Percentiles rank a stretch among this genome's conserved stretches.
These are phyloP conservation scores for Neurospora sp. DNA, from an alignment of 495 filamentous ascomycete genomes.

Conservation along the genomic window DNA sequence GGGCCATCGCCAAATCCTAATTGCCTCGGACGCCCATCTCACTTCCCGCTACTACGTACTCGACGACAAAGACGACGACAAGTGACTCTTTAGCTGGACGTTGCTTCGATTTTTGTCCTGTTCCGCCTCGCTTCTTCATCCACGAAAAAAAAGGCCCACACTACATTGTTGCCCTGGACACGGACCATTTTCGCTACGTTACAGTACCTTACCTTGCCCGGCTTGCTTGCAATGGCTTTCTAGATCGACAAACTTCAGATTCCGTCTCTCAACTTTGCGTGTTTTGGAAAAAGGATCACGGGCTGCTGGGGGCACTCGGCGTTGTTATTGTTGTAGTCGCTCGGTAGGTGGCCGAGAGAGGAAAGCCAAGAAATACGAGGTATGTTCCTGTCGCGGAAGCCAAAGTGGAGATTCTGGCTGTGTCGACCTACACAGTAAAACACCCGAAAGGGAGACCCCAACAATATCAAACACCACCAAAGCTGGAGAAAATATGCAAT, in stretches of 20 bases:
- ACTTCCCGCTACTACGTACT: background rate
- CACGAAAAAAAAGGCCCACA: background rate
- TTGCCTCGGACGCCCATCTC: background rate
- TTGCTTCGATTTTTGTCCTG: background rate
- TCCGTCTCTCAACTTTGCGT: background rate
- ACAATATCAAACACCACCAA: background rate
- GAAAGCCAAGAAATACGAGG: background rate
- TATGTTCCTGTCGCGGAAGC: background rate
- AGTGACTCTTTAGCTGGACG: conserved; percentile 7
- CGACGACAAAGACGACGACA: background rate
- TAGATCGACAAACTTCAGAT: background rate
- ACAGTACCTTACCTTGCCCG: background rate
- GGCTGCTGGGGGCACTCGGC: background rate
- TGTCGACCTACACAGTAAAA: background rate
- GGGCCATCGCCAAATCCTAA: background rate
- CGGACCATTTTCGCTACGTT: background rate
- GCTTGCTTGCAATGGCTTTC: background rate
- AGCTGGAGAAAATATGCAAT: background rate
- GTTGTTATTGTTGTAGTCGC: background rate
- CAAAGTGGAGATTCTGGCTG: background rate
- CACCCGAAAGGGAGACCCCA: background rate
- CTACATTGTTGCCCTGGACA: background rate
- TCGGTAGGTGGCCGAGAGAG: background rate
- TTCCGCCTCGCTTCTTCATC: background rate
- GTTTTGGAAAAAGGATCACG: background rate